Evolutionary conservation across 2,329 filamentous ascomycete genomes (phyloP), one percentile per base, ranked within the genome.

Genomic region (Elsinoe batatas): DNA sequence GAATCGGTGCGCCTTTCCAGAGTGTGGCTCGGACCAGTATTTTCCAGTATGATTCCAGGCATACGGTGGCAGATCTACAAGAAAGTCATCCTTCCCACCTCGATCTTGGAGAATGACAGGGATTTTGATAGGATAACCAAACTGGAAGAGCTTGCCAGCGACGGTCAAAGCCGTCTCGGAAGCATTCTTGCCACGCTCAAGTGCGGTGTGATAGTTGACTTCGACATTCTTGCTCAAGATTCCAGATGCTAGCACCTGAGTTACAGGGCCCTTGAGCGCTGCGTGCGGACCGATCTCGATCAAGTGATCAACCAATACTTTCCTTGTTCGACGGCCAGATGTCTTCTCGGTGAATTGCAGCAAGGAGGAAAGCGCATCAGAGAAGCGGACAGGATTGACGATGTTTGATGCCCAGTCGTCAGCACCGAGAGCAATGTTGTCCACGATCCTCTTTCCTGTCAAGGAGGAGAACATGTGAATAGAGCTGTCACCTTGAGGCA

Each of bases 371-470:
- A 77, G 40, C 1, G 75, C 75, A 42, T 75, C 67, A 3, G 64
- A 64, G 58, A 79, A 78, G 0, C 72, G 59, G 0, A 78, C 75
- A 1, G 75, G 65, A 8, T 68, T 63, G 1, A 65, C 60, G 71
- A 78, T 71, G 59, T 78, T 79, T 26, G 72, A 65, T 1, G 57
- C 63, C 76, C 75, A 79, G 61, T 78, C 77, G 0, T 47, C 43
- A 4, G 57, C 62, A 1, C 10, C 40, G 17, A 71, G 55, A 3
- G 64, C 60, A 18, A 53, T 53, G 17, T 42, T 42, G 13, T 36
- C 51, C 13, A 38, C 18, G 7, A 57, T 17, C 26, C 47, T 22
- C 26, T 26, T 15, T 20, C 61, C 61, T 17, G 30, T 30, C 3
- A 62, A 17, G 6, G 58, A 59, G 10, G 61, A 62, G 38, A 58